These are phyloP conservation scores for Tylopilus cervinicoccineus DNA, from an alignment of 768 basidiomycete species.

Conservation along the genomic window DNA sequence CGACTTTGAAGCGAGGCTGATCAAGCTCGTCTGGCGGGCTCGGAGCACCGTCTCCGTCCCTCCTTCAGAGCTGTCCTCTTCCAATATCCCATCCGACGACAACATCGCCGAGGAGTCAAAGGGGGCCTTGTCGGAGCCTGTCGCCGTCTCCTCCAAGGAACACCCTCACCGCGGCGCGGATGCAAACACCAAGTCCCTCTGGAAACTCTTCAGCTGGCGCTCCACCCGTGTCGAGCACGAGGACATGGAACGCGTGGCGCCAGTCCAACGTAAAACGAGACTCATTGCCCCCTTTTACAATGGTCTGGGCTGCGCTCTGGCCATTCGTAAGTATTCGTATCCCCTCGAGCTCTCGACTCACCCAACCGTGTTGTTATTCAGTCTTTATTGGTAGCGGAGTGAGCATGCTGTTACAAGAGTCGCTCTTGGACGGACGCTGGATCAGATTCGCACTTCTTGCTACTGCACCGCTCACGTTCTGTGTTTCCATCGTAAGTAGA, in stretches of 20 bases:
- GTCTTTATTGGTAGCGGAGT: slow-evolving; percentile 68
- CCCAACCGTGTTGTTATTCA: slow-evolving; percentile 27
- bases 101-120: slow-evolving; percentile 49
- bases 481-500: slow-evolving; percentile 67
- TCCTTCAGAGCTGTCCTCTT: slow-evolving; percentile 38
- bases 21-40: slow-evolving; percentile 73
- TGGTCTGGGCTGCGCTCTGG: slow-evolving; percentile 63
- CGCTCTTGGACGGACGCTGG: slow-evolving; percentile 58
- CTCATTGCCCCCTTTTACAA: slow-evolving; percentile 71
- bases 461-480: slow-evolving; percentile 69
- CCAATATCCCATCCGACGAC: slow-evolving; percentile 49
- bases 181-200: slow-evolving; percentile 5
- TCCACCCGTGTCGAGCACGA: slow-evolving; percentile 39
- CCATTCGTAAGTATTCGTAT: slow-evolving; percentile 48
- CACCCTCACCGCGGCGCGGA: background rate
- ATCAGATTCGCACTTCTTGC: slow-evolving; percentile 61
- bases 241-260: slow-evolving; percentile 51
- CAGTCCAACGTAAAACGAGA: slow-evolving; percentile 44
- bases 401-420: slow-evolving; percentile 59
- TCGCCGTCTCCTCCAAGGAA: slow-evolving; percentile 5
- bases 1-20: slow-evolving; percentile 75
- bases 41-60: slow-evolving; percentile 35
- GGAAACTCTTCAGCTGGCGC: slow-evolving; percentile 39
- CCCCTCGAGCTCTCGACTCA: slow-evolving; percentile 3
- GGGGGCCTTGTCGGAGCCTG: slow-evolving; percentile 15